Conservation (phyloP, 768 basidiomycete genomes). For the Boletus pseudopeckii region DNA sequence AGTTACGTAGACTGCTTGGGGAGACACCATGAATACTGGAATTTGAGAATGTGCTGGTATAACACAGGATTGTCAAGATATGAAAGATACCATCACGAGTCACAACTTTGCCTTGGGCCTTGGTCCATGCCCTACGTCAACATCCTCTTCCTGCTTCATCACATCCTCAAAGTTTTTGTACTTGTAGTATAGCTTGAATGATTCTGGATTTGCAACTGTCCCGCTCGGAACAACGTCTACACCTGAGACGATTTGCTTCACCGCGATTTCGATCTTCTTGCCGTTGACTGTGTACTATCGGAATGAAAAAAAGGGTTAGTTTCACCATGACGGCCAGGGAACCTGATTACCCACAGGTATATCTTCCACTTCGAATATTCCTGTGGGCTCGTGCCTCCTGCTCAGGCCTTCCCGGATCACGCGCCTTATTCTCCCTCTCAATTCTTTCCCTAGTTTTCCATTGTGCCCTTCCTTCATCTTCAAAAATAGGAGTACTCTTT, state of each 20-base stretch:
- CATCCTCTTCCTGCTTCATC: constrained; percentile 19
- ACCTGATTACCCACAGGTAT: constrained; percentile 54
- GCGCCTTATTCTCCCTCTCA: constrained; percentile 56
- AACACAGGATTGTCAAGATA: background rate
- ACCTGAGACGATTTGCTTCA: constrained; percentile 76
- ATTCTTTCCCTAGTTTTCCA: constrained; percentile 47
- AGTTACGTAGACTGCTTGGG: constrained; percentile 12
- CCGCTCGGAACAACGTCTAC: constrained; percentile 62
- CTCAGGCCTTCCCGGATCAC: constrained; percentile 61
- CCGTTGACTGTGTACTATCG: constrained; percentile 69
- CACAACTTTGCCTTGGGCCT: constrained; percentile 13
- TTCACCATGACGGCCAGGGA: background rate
- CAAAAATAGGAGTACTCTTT: constrained; percentile 73
- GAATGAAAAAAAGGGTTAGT: background rate
- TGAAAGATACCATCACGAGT: background rate
- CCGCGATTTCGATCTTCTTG: constrained; percentile 78
- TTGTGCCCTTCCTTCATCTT: constrained; percentile 55
- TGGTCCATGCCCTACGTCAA: background rate
- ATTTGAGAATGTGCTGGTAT: background rate
- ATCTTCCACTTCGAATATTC: constrained; percentile 59
- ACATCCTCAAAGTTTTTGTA: constrained; percentile 48
- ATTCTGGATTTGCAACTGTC: constrained; percentile 71
- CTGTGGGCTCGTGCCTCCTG: constrained; percentile 70
- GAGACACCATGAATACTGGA: constrained; percentile 1
- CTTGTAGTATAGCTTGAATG: constrained; percentile 61